phyloP scores from a whole-genome alignment of 148 eudicot species.

The Salicornia ramosissima region DNA sequence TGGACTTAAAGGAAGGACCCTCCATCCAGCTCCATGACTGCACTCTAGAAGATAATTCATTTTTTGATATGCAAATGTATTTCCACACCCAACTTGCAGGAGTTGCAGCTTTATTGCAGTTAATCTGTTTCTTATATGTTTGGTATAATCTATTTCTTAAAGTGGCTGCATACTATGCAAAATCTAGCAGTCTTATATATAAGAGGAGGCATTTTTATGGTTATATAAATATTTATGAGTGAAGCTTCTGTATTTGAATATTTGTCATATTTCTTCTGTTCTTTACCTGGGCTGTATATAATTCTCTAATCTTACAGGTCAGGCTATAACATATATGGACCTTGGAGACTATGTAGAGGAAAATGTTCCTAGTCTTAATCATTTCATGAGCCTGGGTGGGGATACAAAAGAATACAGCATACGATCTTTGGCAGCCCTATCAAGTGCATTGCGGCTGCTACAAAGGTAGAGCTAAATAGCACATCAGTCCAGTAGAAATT shows the following conservation, averaged over 20 bases:
- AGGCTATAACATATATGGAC: conserved; percentile 30
- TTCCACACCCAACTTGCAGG: no score
- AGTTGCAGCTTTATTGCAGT: no score
- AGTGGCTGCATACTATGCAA: neutral
- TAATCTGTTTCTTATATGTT: neutral
- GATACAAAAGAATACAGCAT: conserved; percentile 41
- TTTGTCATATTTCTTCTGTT: neutral
- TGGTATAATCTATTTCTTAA: neutral
- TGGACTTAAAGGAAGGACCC: no score
- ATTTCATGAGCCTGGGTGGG: conserved; percentile 41
- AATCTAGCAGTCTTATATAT: neutral
- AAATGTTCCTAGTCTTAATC: conserved; percentile 64
- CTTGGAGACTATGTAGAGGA: conserved; percentile 65
- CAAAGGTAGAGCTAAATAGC: conserved; percentile 53
- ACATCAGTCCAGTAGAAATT: neutral
- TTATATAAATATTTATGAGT: neutral
- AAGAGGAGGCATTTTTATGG: neutral
- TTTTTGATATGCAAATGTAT: no score
- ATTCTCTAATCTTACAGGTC: conserved; percentile 33
- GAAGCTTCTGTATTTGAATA: neutral
- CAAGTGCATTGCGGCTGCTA: conserved; percentile 61
- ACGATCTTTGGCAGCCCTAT: conserved; percentile 68
- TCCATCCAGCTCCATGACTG: no score
- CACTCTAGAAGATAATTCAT: no score
- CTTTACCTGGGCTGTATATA: no score